A percentile compares a stretch with the other conserved stretches of the same genome.
These are phyloP conservation scores for Noccaea caerulescens DNA, from an alignment of 345 rosid species.

Conservation along the genomic window DNA sequence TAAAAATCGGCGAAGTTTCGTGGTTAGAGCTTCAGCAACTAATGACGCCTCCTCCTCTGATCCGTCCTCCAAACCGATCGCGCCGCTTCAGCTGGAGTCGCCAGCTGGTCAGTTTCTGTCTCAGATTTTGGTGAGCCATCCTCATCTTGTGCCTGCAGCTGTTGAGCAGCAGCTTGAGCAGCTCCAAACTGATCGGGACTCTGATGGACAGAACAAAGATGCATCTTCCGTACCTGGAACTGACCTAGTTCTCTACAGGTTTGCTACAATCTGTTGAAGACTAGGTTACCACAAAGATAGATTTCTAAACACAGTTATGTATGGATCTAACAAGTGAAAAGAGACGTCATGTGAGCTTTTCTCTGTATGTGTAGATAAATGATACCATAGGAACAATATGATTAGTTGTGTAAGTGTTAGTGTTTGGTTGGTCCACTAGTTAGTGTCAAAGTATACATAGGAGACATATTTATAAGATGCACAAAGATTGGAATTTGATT, in stretches of 20 bases:
- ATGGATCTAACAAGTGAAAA: not conserved
- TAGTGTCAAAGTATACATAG: not conserved
- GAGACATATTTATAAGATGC: not conserved
- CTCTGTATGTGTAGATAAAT: not conserved
- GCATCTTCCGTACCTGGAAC: conserved; percentile 71
- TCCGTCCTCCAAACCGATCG: conserved; percentile 61
- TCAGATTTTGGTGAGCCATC: conserved; percentile 82
- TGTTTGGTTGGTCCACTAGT: conserved; percentile 20
- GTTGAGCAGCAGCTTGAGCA: conserved; percentile 96
- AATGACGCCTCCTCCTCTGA: conserved; percentile 59
- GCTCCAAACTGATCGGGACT: conserved; percentile 84
- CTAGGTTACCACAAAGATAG: not conserved
- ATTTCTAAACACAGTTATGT: not conserved
- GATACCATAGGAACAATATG: not conserved
- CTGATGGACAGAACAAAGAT: conserved; percentile 63
- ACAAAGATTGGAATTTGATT: conserved; percentile 11
- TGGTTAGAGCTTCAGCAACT: conserved; percentile 70
- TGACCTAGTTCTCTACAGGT: conserved; percentile 86
- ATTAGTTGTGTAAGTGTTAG: conserved; percentile 2
- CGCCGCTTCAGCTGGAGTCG: conserved; percentile 86
- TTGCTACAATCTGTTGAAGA: conserved; percentile 26
- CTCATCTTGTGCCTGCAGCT: conserved; percentile 95
- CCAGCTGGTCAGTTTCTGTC: conserved; percentile 91
- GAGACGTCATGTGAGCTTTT: conserved; percentile 1
- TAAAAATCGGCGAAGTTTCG: conserved; percentile 51